These are phyloP conservation scores for Craspedostauros australis DNA, from an alignment of 108 stramenopile genomes.

Conservation along the genomic window DNA sequence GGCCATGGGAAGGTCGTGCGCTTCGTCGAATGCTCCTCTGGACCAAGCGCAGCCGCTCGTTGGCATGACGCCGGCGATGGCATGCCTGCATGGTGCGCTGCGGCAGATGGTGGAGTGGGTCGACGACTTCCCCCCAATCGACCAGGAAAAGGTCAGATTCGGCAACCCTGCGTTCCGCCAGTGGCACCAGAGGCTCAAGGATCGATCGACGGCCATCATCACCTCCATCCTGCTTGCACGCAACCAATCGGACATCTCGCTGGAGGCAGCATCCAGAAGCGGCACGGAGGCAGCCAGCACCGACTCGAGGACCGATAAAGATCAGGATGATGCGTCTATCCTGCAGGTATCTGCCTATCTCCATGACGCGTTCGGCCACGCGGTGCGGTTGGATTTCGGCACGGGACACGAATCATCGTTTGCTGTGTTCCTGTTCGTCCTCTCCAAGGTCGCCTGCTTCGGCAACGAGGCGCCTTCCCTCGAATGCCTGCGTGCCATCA, in stretches of 20 bases:
- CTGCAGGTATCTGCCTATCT: slow-evolving; percentile 72
- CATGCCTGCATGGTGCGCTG: slow-evolving; percentile 69
- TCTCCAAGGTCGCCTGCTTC: slow-evolving; percentile 72
- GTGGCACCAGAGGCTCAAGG: slow-evolving; percentile 68
- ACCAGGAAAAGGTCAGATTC: slow-evolving; percentile 45
- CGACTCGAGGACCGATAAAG: neutral
- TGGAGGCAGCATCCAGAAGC: slow-evolving; percentile 34
- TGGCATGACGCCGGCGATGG: slow-evolving; percentile 63
- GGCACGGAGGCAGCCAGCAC: slow-evolving; percentile 57
- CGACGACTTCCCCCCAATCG: slow-evolving; percentile 59
- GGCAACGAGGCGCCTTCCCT: slow-evolving; percentile 26
- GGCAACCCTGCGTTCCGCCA: slow-evolving; percentile 73
- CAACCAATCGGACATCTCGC: slow-evolving; percentile 16
- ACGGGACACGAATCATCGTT: slow-evolving; percentile 96
- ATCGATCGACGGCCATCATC: slow-evolving; percentile 52
- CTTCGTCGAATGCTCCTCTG: slow-evolving; percentile 16
- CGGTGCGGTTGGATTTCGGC: slow-evolving; percentile 88
- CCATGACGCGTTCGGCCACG: slow-evolving; percentile 83
- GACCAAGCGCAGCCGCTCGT: slow-evolving; percentile 46
- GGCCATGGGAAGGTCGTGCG: slow-evolving; percentile 70
- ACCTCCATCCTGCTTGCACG: slow-evolving; percentile 46
- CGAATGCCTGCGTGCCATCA: slow-evolving; percentile 35
- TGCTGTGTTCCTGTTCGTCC: slow-evolving; percentile 69
- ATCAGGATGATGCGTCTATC: slow-evolving; percentile 45
- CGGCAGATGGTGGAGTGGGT: slow-evolving; percentile 58